phyloP scores from a whole-genome alignment of 2,329 filamentous ascomycete species.

The Teratosphaeriaceae sp. region DNA sequence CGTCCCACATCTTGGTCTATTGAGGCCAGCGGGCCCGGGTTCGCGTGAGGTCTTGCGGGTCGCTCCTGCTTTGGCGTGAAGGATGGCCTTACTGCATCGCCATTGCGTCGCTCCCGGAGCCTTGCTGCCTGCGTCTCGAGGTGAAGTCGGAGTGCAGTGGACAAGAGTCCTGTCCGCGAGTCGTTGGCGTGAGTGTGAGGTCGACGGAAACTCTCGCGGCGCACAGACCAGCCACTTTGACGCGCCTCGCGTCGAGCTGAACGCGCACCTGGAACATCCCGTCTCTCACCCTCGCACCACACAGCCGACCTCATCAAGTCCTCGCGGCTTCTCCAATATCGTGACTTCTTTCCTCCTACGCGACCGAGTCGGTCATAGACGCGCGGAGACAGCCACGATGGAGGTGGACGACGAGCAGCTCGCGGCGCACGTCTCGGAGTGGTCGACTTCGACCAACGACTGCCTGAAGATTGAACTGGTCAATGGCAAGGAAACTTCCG shows the following conservation, averaged over 20 bases:
- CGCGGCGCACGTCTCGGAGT: constrained; percentile 24
- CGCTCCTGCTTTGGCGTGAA: no score
- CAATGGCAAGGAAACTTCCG: constrained; percentile 41
- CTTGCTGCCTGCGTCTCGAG: no score
- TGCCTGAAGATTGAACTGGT: constrained; percentile 57
- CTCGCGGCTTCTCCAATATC: constrained; percentile 3
- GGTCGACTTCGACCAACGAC: constrained; percentile 56
- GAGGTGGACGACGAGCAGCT: constrained; percentile 21
- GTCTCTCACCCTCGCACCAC: constrained; percentile 2
- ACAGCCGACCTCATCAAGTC: constrained; percentile 1
- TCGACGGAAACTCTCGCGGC: no score
- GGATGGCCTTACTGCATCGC: neutral
- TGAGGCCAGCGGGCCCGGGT: neutral
- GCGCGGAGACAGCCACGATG: no score
- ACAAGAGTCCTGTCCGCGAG: no score
- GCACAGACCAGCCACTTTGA: neutral
- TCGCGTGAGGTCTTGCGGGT: no score
- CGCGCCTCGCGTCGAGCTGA: neutral
- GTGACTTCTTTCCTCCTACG: constrained; percentile 2
- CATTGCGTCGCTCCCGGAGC: no score
- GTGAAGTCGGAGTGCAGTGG: no score
- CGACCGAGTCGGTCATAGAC: no score
- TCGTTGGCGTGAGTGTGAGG: no score
- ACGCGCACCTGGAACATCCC: neutral
- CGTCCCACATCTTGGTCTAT: constrained; percentile 47